These are phyloP conservation scores for Chalciporus chontae DNA, from an alignment of 768 basidiomycete species.

Conservation along the genomic window DNA sequence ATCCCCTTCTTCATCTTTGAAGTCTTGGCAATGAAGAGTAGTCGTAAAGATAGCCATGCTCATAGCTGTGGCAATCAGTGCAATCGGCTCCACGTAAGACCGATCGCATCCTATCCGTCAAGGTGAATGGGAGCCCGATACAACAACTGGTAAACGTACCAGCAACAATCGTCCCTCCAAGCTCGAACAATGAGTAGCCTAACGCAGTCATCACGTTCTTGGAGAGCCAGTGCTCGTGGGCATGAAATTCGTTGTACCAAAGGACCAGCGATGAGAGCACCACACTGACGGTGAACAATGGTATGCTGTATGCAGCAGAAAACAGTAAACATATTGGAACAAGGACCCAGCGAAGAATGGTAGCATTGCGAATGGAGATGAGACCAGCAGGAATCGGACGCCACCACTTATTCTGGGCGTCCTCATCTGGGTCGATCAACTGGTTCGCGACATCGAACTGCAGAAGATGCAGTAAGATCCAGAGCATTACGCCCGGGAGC, in stretches of 20 bases:
- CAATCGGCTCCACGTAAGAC: constrained; percentile 21
- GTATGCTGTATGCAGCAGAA: constrained; percentile 34
- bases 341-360: constrained; percentile 35
- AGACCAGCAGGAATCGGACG: constrained; percentile 45
- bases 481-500: constrained; percentile 32
- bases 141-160: constrained; percentile 20
- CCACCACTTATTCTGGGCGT: constrained; percentile 41
- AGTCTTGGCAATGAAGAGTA: constrained; percentile 35
- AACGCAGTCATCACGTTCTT: constrained; percentile 35
- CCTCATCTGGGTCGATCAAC: constrained; percentile 38
- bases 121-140: constrained; percentile 1
- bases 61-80: constrained; percentile 27
- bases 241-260: constrained; percentile 38
- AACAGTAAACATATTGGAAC: constrained; percentile 33
- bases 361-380: constrained; percentile 36
- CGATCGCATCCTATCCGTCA: constrained; percentile 22
- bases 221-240: constrained; percentile 29
- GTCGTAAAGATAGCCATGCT: constrained; percentile 35
- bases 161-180: constrained; percentile 36
- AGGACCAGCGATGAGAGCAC: constrained; percentile 24
- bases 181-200: constrained; percentile 38
- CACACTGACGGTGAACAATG: constrained; percentile 33
- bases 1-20: constrained; percentile 44
- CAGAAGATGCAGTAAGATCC: constrained; percentile 47
- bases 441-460: constrained; percentile 46